These are phyloP conservation scores for Aspergillus cristatus DNA, from an alignment of 495 filamentous ascomycete species.

Conservation along the genomic window DNA sequence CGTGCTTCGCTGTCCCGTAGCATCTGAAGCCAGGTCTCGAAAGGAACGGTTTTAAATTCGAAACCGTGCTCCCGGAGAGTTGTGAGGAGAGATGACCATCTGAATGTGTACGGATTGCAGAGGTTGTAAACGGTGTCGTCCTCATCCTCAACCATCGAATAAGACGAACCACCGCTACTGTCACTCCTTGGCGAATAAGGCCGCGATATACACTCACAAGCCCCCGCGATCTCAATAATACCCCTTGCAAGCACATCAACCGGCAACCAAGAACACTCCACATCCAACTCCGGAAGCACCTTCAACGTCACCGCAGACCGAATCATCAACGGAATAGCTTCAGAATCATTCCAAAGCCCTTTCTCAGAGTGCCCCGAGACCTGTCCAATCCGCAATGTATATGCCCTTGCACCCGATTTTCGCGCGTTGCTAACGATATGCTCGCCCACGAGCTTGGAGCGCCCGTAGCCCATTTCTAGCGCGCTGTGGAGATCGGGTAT, in stretches of 20 bases:
- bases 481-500: slow-evolving; percentile 30
- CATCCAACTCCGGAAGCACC: slow-evolving; percentile 38
- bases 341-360: slow-evolving; percentile 52
- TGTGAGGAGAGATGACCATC: slow-evolving; percentile 44
- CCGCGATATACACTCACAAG: too few species aligned
- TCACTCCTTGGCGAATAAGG: too few species aligned
- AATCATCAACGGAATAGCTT: slow-evolving; percentile 49
- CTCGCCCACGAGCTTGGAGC: slow-evolving; percentile 49
- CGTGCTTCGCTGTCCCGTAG: slow-evolving; percentile 35
- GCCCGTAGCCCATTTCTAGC: slow-evolving; percentile 46
- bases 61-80: slow-evolving; percentile 31
- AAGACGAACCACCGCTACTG: neutral
- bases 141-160: neutral
- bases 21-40: slow-evolving; percentile 39
- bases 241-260: slow-evolving; percentile 43
- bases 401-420: slow-evolving; percentile 24
- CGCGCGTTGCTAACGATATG: slow-evolving; percentile 36
- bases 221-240: slow-evolving; percentile 37
- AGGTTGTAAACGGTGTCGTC: slow-evolving; percentile 45
- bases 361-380: slow-evolving; percentile 43
- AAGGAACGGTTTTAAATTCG: slow-evolving; percentile 37
- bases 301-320: slow-evolving; percentile 40
- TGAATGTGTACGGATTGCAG: slow-evolving; percentile 39
- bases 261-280: slow-evolving; percentile 44
- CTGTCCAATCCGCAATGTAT: slow-evolving; percentile 51